Percentiles rank a stretch among this genome's conserved stretches.
phyloP scores from a whole-genome alignment of 176 grass and related monocot genomes.

The Miscanthus lutarioriparius region DNA sequence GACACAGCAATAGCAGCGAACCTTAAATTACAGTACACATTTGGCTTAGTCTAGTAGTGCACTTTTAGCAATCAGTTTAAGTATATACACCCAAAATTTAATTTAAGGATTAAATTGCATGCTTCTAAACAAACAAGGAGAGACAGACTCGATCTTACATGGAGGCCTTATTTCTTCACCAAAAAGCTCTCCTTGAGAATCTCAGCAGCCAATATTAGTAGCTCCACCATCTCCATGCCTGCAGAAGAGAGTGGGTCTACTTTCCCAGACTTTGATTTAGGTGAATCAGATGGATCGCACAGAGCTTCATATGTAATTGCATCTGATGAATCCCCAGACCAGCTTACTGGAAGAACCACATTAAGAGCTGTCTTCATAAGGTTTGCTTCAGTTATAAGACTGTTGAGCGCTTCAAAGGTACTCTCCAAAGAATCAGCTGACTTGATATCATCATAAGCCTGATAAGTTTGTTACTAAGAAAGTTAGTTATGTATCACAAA shows the following conservation, averaged over 20 bases:
- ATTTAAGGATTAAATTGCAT: conserved; percentile 4
- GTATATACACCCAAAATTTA: neutral
- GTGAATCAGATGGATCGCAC: conserved; percentile 45
- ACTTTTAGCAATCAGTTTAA: conserved; percentile 10
- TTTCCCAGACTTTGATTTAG: conserved; percentile 55
- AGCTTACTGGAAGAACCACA: conserved; percentile 69
- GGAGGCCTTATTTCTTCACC: conserved; percentile 34
- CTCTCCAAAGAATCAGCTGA: conserved; percentile 42
- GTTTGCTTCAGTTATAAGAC: conserved; percentile 76
- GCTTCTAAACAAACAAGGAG: neutral
- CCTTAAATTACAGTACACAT: neutral
- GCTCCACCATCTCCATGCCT: conserved; percentile 83
- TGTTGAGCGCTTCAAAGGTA: conserved; percentile 63
- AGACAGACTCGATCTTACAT: neutral
- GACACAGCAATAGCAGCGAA: neutral
- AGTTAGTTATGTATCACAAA: neutral
- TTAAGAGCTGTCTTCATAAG: conserved; percentile 72
- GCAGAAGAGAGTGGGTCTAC: conserved; percentile 52
- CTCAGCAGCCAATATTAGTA: conserved; percentile 71
- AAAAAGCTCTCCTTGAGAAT: conserved; percentile 55
- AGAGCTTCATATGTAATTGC: conserved; percentile 53
- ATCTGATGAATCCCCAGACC: conserved; percentile 71
- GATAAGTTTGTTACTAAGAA: neutral
- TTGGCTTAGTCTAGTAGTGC: neutral
- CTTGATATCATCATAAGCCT: conserved; percentile 78